A percentile compares a stretch with the other conserved stretches of the same genome.
These are phyloP conservation scores for Sugiyamaella xylanicola DNA, from an alignment of 1,139 yeast species.

Conservation along the genomic window DNA sequence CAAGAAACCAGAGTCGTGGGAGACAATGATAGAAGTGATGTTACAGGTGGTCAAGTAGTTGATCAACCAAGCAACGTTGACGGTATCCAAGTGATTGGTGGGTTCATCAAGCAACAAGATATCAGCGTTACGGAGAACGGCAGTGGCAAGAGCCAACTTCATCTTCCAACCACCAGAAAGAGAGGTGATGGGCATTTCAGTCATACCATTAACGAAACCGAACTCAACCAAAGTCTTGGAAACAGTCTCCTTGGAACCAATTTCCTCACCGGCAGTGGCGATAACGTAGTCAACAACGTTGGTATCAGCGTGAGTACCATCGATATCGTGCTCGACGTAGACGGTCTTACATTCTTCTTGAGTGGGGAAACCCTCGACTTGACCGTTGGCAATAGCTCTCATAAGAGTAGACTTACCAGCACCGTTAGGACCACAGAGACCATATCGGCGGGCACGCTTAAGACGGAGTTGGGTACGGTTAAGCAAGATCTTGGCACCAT, in stretches of 20 bases:
- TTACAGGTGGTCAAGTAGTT: slow-evolving; percentile 98
- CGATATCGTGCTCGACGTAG: slow-evolving; percentile 99
- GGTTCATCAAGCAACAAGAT: slow-evolving; percentile 98
- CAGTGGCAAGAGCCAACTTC: slow-evolving; percentile 99
- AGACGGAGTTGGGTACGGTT: slow-evolving; percentile 99
- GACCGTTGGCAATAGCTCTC: slow-evolving; percentile 99
- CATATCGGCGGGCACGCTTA: slow-evolving; percentile 99
- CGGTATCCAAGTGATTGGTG: slow-evolving; percentile 99
- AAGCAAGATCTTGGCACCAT: slow-evolving; percentile 99
- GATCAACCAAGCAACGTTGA: slow-evolving; percentile 98
- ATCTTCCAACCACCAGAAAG: slow-evolving; percentile 99
- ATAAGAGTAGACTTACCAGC: slow-evolving; percentile 99
- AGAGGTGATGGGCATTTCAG: slow-evolving; percentile 88
- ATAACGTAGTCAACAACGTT: slow-evolving; percentile 88
- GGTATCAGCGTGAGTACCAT: slow-evolving; percentile 96
- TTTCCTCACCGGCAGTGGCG: slow-evolving; percentile 57
- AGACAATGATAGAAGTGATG: slow-evolving; percentile 95
- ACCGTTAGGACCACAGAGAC: slow-evolving; percentile 99
- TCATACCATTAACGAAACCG: slow-evolving; percentile 91
- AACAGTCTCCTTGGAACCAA: slow-evolving; percentile 71
- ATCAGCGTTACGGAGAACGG: slow-evolving; percentile 98
- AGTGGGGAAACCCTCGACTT: slow-evolving; percentile 99
- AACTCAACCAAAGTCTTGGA: slow-evolving; percentile 77
- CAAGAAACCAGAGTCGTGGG: slow-evolving; percentile 99
- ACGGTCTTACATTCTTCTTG: slow-evolving; percentile 98